Evolutionary conservation across 768 basidiomycete species (phyloP).

Genomic region (Xerocomellus intermedius): DNA sequence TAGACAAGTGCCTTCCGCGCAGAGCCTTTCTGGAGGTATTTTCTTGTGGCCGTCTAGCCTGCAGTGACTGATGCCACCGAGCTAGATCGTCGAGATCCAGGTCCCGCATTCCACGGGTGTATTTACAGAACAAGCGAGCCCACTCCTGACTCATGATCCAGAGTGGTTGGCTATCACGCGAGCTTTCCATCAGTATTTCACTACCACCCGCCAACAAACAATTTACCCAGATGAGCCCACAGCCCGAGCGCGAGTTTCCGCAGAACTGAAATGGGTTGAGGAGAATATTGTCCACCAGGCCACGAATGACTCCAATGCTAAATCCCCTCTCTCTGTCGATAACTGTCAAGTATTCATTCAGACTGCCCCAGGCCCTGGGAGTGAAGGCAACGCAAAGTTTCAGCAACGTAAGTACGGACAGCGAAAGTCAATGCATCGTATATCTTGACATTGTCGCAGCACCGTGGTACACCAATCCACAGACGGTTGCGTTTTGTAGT

Average conservation of each 20-base stretch:
- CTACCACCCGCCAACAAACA: constrained; percentile 46
- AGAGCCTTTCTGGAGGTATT: constrained; percentile 80
- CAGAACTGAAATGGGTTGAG: constrained; percentile 67
- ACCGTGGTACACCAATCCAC: constrained; percentile 80
- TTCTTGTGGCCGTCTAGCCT: not conserved
- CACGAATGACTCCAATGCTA: not conserved
- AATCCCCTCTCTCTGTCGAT: constrained; percentile 35
- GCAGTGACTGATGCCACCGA: not conserved
- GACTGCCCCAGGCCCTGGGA: constrained; percentile 59
- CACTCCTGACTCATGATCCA: constrained; percentile 68
- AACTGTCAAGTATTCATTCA: constrained; percentile 65
- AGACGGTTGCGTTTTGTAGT: constrained; percentile 81
- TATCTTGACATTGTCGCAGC: constrained; percentile 41
- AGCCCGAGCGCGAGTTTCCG: constrained; percentile 49
- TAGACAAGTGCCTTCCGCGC: constrained; percentile 83
- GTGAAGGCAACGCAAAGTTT: constrained; percentile 40
- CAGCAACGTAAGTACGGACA: constrained; percentile 35
- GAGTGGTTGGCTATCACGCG: constrained; percentile 94
- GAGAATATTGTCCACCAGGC: constrained; percentile 44
- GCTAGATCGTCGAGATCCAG: constrained; percentile 71
- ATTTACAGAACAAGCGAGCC: constrained; percentile 16
- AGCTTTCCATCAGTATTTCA: constrained; percentile 80
- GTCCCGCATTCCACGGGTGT: constrained; percentile 13
- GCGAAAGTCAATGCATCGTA: not conserved
- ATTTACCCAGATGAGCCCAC: constrained; percentile 59